phyloP scores from a whole-genome alignment of 352 stramenopile genomes.

The Pythium periplocum region DNA sequence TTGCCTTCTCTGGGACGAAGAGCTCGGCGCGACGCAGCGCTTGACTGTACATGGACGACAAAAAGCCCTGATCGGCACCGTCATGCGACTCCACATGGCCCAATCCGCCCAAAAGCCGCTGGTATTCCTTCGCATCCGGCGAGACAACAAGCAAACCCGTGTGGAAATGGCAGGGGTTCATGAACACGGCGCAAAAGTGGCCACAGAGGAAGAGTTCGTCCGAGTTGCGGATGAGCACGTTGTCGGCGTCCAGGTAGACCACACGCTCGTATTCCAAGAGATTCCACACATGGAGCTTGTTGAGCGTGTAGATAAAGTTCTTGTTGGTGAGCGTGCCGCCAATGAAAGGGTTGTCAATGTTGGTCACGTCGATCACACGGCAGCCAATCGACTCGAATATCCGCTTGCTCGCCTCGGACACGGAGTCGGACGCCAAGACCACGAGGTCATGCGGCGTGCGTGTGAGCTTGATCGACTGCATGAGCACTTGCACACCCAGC shows the following conservation, averaged over 20 bases:
- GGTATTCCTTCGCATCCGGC: slow-evolving; percentile 62
- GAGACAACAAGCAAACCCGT: slow-evolving; percentile 83
- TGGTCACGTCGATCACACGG: slow-evolving; percentile 77
- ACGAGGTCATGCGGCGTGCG: slow-evolving; percentile 80
- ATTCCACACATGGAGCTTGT: slow-evolving; percentile 90
- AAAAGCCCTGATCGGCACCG: slow-evolving; percentile 80
- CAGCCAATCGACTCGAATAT: slow-evolving; percentile 81
- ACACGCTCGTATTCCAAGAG: slow-evolving; percentile 88
- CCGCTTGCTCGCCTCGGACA: slow-evolving; percentile 65
- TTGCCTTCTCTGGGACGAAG: slow-evolving; percentile 46
- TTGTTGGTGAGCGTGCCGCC: slow-evolving; percentile 76
- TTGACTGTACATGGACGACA: slow-evolving; percentile 84
- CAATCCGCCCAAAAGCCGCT: slow-evolving; percentile 59
- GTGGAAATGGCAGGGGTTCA: slow-evolving; percentile 90
- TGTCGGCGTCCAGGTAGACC: slow-evolving; percentile 90
- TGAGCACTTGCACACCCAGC: slow-evolving; percentile 75
- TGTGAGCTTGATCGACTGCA: slow-evolving; percentile 85
- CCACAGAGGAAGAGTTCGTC: slow-evolving; percentile 87
- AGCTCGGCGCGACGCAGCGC: slow-evolving; percentile 65
- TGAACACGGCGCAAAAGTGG: slow-evolving; percentile 86
- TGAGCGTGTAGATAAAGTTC: slow-evolving; percentile 88
- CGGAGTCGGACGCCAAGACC: slow-evolving; percentile 80
- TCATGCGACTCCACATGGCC: slow-evolving; percentile 67
- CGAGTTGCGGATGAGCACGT: slow-evolving; percentile 84
- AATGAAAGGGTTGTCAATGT: slow-evolving; percentile 86